Base-by-base conservation (phyloP, 495 filamentous ascomycete genomes). In the Hypoxylon subgilvum region DNA sequence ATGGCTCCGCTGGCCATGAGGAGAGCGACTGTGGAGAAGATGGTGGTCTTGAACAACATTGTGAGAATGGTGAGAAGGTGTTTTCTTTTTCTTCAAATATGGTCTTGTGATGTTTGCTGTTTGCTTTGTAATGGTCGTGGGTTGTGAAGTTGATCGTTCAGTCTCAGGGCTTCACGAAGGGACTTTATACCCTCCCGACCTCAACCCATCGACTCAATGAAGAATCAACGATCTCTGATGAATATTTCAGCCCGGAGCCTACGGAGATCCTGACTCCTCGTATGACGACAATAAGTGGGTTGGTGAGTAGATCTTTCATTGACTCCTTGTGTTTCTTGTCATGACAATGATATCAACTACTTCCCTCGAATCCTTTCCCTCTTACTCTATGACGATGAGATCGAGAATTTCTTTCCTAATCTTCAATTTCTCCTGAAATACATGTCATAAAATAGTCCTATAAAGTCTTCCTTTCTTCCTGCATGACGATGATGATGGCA, bases 1-100 rank as follows among this genome's bases (percentile, higher is more conserved):
- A 50, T 28, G 32, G 47, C 21, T 13, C 18, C n/a, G 34, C 47
- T 10, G 14, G 47, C 21, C n/a, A 50, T 27, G 12, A 50, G 34
- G 23, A 50, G 21, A 6, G 32, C 47, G 13, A 30, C 10, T 14
- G 21, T 7, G 12, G 35, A 50, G 47, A 50, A n/a, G 21, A 50
- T 10, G 34, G 32, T 49, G 28, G 44, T 19, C 19, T 39, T 30
- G 47, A 39, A 30, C 0, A 18, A 21, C 34, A 39, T 50, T 8
- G 39, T 50, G 47, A 28, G 18, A 14, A 13, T 35, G 5, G 27
- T 10, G 13, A 18, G 5, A 13, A 18, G 34, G 16, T 38, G 34
- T 4, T 34, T 34, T 34, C n/a, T 12, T 4, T 34, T 34, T 5
- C 5, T 30, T 30, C 5, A 30, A 30, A 12, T 34, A 34, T 12